Percentiles rank a stretch among this genome's conserved stretches.
Evolutionary conservation across 306 rosid species (phyloP).

Genomic region (Medicago lupulina): DNA sequence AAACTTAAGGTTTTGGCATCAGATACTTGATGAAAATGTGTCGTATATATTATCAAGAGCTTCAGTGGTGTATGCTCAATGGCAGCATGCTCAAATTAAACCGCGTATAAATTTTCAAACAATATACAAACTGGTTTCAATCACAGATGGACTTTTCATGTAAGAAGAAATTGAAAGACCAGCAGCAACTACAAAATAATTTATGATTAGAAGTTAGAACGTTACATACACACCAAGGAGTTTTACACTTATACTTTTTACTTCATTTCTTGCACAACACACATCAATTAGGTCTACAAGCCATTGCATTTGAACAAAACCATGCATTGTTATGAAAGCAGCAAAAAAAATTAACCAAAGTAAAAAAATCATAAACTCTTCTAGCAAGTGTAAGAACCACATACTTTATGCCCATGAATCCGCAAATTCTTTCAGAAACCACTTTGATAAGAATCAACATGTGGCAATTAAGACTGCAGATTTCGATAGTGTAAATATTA

Average conservation of each 20-base stretch:
- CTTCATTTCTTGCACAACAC: conserved; percentile 5
- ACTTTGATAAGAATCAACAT: not conserved
- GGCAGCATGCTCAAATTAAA: too few relatives aligned
- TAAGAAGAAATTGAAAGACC: not conserved
- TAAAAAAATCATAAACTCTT: not conserved
- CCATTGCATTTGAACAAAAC: not conserved
- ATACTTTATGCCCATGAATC: not conserved
- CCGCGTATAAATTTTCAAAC: too few relatives aligned
- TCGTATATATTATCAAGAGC: too few relatives aligned
- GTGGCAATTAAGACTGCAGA: not conserved
- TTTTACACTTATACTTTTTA: not conserved
- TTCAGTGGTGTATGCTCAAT: too few relatives aligned
- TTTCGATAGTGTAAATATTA: not conserved
- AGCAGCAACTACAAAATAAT: not conserved
- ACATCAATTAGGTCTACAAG: not conserved
- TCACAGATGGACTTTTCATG: too few relatives aligned
- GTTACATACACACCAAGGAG: not conserved
- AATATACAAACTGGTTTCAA: too few relatives aligned
- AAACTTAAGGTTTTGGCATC: too few relatives aligned
- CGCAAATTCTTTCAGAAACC: not conserved
- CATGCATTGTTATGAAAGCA: not conserved
- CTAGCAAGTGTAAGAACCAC: not conserved
- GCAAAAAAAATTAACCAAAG: not conserved
- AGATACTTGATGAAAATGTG: too few relatives aligned
- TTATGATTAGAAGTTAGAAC: conserved; percentile 20